Conservation (phyloP, 176 grass and related monocot species). For the Musa itinerans region DNA sequence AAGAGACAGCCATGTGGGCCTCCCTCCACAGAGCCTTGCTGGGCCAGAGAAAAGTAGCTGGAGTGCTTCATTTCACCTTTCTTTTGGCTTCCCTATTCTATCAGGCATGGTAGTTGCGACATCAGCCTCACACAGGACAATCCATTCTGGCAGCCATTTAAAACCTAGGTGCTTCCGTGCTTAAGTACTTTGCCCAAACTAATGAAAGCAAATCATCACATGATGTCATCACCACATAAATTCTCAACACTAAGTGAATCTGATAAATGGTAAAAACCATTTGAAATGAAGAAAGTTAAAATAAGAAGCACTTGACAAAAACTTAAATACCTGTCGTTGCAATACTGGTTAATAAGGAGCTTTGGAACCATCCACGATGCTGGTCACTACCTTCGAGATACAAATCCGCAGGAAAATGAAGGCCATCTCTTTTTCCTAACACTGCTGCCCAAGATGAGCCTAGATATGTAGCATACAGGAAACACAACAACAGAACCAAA, state of each 20-base stretch:
- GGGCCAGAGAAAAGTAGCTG: no score
- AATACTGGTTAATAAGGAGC: constrained; percentile 89
- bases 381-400: constrained; percentile 98
- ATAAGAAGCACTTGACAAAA: no score
- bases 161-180: no score
- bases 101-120: no score
- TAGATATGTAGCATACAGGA: constrained; percentile 10
- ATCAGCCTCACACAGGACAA: no score
- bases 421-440: constrained; percentile 60
- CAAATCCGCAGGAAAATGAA: constrained; percentile 73
- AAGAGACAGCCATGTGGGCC: no score
- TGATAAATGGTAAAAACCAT: neutral
- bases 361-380: constrained; percentile 98
- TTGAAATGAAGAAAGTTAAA: neutral
- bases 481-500: constrained; percentile 7
- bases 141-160: no score
- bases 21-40: no score
- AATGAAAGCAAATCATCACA: neutral
- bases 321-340: constrained; percentile 70
- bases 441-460: constrained; percentile 97
- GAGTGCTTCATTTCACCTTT: no score
- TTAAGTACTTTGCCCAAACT: neutral
- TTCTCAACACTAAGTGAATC: neutral
- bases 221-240: neutral
- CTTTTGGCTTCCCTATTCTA: no score